Conservation (phyloP, 2,329 filamentous ascomycete genomes). For the Curvularia sp. region DNA sequence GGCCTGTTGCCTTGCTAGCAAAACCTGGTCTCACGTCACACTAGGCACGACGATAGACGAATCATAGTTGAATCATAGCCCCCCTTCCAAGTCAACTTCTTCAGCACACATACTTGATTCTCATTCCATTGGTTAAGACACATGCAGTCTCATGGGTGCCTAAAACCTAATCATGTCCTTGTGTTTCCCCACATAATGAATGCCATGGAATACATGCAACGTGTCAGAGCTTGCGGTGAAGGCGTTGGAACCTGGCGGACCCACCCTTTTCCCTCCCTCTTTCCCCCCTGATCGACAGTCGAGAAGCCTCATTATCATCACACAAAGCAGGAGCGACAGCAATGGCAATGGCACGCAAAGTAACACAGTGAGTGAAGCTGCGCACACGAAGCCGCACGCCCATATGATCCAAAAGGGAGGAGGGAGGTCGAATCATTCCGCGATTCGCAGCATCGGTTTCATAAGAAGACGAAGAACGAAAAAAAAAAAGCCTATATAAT, state of each 20-base stretch:
- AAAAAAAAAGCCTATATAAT: not conserved
- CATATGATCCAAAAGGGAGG: not conserved
- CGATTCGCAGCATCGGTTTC: not conserved
- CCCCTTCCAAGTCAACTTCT: not conserved
- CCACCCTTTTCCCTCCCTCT: not conserved
- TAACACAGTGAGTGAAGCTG: no score
- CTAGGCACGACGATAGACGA: conserved; percentile 11
- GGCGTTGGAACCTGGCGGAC: not conserved
- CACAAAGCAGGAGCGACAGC: not conserved
- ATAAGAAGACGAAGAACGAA: not conserved
- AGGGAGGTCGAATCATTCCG: not conserved
- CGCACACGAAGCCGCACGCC: not conserved
- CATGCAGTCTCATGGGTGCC: not conserved
- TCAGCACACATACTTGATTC: not conserved
- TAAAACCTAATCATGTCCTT: not conserved
- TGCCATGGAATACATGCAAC: conserved; percentile 25
- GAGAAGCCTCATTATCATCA: not conserved
- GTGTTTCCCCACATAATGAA: no score
- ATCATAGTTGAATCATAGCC: conserved; percentile 17
- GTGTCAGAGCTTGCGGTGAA: conserved; percentile 19
- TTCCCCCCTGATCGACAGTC: conserved; percentile 1
- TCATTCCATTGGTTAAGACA: not conserved
- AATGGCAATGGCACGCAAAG: not conserved
- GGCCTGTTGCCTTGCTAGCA: not conserved
- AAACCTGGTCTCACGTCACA: conserved; percentile 12